Evolutionary conservation across 1,284 basidiomycete genomes (phyloP).

Genomic region (Sporisorium iseilematis-ciliati): DNA sequence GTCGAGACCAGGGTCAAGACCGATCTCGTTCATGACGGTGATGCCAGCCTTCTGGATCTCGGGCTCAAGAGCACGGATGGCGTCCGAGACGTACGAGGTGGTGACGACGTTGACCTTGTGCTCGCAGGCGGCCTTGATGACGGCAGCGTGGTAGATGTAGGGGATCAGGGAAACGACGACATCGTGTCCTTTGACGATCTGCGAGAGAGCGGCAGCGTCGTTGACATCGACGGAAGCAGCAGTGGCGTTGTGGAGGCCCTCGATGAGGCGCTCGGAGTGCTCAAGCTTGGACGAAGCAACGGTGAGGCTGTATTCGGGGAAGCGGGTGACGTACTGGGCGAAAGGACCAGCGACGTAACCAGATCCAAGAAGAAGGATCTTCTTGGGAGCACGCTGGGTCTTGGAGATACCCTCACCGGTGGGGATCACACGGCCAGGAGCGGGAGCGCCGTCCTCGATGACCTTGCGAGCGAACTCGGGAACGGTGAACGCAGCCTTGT

Average conservation of each 20-base stretch:
- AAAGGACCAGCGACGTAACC: slow-evolving; percentile 95
- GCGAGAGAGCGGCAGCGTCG: slow-evolving; percentile 80
- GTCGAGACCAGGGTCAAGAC: slow-evolving; percentile 96
- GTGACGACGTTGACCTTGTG: slow-evolving; percentile 95
- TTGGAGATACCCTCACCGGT: slow-evolving; percentile 73
- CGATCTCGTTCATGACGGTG: slow-evolving; percentile 97
- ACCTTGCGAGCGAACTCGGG: slow-evolving; percentile 85
- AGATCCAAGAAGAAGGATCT: slow-evolving; percentile 90
- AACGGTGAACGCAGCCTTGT: slow-evolving; percentile 86
- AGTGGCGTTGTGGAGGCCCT: slow-evolving; percentile 77
- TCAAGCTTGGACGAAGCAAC: slow-evolving; percentile 72
- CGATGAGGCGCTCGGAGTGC: slow-evolving; percentile 78
- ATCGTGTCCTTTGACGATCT: slow-evolving; percentile 85
- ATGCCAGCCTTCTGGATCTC: slow-evolving; percentile 90
- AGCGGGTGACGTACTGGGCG: slow-evolving; percentile 90
- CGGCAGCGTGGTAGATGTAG: slow-evolving; percentile 89
- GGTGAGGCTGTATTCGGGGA: slow-evolving; percentile 85
- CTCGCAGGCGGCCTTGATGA: slow-evolving; percentile 96
- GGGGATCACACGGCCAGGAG: slow-evolving; percentile 64
- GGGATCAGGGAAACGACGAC: slow-evolving; percentile 97
- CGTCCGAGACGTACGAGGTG: slow-evolving; percentile 93
- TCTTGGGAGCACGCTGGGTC: slow-evolving; percentile 73
- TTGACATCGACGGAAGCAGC: slow-evolving; percentile 87
- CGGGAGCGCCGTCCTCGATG: slow-evolving; percentile 67
- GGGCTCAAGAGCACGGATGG: slow-evolving; percentile 87